Base-by-base conservation (phyloP, 1,284 basidiomycete genomes). In the Tilletia walkeri region DNA sequence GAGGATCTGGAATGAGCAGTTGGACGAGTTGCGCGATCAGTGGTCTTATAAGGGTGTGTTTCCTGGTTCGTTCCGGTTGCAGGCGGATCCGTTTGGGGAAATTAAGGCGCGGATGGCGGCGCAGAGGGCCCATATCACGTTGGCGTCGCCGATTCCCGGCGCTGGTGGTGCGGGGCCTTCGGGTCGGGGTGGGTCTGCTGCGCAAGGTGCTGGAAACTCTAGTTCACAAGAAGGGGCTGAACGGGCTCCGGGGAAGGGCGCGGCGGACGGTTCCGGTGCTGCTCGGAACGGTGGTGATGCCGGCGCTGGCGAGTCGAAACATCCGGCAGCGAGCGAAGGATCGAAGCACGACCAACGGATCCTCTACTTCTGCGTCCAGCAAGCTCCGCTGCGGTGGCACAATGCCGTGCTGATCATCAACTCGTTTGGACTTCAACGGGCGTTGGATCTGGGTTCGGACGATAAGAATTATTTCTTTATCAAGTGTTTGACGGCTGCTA, bases 351-450 rank as follows among this genome's bases (percentile, higher is more conserved):
- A 74, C 69, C 75, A 75, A 39, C 76, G 80, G 30, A 76, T 78
- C 16, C 73, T 81, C 66, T 76, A 81, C 68, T 79, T 78, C 69
- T 72, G 78, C 47, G 68, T 72, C 1, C 70, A 79, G 48, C 76
- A 78, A 68, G 73, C 79, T 12, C 78, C 80, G 50, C 67, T 82
- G 36, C 76, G 81, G 2, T 83, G 71, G 71, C 77, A 77, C 73
- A 81, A 82, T 69, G 79, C 79, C 14, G 76, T 80, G 30, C 72
- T 81, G 9, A 72, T 82, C 30, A 86, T 97, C 76, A 95, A 96
- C 82, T 95, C 94, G 6, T 98, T 97, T 78, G 94, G 95, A 2
- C 87, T 98, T 69, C 94, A 98, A 84, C 92, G 95, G 80, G 92
- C 95, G 2, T 86, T 96, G 68, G 94, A 95, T 56, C 79, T 70